phyloP scores from a whole-genome alignment of 2,329 filamentous ascomycete genomes.

The Fusarium sp. region DNA sequence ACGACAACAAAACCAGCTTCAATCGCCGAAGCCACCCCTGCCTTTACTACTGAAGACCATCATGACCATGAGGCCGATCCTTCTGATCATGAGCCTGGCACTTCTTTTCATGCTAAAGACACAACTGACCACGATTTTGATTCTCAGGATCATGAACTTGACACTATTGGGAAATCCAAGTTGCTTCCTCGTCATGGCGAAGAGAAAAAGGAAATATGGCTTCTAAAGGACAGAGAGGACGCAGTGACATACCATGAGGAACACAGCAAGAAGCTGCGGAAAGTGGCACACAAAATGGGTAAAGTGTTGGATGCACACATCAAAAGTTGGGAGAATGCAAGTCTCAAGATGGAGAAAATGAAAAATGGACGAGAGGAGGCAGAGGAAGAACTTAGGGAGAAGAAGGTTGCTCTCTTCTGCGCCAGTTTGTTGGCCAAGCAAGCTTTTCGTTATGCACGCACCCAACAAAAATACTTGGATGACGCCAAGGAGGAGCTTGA shows the following conservation, averaged over 20 bases:
- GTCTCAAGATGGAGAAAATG: no score
- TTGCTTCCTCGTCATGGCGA: neutral
- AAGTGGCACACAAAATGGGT: neutral
- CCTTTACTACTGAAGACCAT: neutral
- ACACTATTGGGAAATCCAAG: neutral
- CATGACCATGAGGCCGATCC: neutral
- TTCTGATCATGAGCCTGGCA: neutral
- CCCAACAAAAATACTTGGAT: neutral
- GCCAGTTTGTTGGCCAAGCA: neutral
- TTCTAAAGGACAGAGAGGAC: neutral
- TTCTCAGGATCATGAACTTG: neutral
- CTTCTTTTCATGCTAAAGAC: no score
- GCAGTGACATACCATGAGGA: neutral
- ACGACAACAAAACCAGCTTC: slow-evolving; percentile 6
- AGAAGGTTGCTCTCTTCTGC: neutral
- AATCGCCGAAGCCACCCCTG: neutral
- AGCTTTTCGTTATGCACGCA: neutral
- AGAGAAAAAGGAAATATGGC: neutral
- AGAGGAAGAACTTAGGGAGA: neutral
- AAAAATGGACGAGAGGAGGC: neutral
- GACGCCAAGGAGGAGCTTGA: neutral
- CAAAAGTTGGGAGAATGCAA: neutral
- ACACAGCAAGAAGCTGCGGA: neutral
- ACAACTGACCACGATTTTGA: neutral
- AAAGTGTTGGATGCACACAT: neutral